Conservation (phyloP, 2,329 filamentous ascomycete species). For the Alternaria panax region DNA sequence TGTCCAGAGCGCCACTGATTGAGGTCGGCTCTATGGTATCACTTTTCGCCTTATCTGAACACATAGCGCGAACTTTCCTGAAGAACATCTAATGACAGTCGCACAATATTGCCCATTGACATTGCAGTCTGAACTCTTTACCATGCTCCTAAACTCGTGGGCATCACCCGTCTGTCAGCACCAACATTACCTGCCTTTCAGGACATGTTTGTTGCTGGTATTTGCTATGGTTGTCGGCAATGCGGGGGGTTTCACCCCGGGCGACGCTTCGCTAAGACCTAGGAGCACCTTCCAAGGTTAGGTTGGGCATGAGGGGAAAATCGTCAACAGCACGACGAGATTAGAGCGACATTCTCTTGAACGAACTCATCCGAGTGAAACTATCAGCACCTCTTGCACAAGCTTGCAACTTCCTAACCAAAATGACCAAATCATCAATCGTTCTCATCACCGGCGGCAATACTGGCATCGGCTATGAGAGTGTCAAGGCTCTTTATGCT, state of each 20-base stretch:
- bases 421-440: conserved; percentile 45
- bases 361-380: background rate
- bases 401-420: background rate
- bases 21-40: too few species aligned
- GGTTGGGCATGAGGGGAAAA: background rate
- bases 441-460: conserved; percentile 69
- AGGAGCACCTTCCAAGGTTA: background rate
- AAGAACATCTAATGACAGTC: too few species aligned
- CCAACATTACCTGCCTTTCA: background rate
- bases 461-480: conserved; percentile 67
- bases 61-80: too few species aligned
- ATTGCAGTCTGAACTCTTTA: too few species aligned
- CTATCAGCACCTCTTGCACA: background rate
- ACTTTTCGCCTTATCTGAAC: too few species aligned
- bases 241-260: background rate
- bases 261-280: background rate
- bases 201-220: background rate
- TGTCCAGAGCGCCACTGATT: too few species aligned
- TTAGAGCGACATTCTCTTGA: background rate
- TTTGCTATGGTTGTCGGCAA: background rate
- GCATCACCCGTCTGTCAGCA: too few species aligned
- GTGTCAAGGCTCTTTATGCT: conserved; percentile 60
- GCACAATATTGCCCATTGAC: too few species aligned
- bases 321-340: background rate
- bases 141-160: too few species aligned